Percentiles rank a stretch among this genome's conserved stretches.
These are phyloP conservation scores for Neoscytalidium dimidiatum DNA, from an alignment of 2,329 filamentous ascomycete genomes.

Conservation along the genomic window DNA sequence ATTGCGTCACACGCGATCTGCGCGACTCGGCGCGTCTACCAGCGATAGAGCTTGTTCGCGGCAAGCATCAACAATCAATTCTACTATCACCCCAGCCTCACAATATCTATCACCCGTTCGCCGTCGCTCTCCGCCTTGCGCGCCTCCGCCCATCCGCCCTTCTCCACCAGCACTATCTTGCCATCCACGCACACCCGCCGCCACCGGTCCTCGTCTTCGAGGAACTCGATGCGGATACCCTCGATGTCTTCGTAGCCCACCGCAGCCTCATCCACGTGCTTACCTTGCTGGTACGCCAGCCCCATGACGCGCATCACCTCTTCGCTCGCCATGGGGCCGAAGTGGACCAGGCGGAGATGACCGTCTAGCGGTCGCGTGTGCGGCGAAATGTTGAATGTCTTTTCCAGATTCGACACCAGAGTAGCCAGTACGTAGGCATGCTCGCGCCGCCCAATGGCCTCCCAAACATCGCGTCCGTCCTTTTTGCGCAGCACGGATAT, in stretches of 20 bases:
- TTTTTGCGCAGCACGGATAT: slow-evolving; percentile 45
- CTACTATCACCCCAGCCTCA: not conserved
- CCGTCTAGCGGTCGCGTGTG: slow-evolving; percentile 69
- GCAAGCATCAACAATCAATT: slow-evolving; percentile 22
- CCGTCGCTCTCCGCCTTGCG: slow-evolving; percentile 44
- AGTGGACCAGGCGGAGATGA: slow-evolving; percentile 70
- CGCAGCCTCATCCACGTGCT: slow-evolving; percentile 53
- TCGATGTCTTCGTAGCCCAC: slow-evolving; percentile 75
- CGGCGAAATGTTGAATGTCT: slow-evolving; percentile 80
- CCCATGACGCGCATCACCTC: slow-evolving; percentile 78
- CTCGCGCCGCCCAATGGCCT: slow-evolving; percentile 42
- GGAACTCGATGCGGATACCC: slow-evolving; percentile 65
- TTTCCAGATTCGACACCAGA: slow-evolving; percentile 79
- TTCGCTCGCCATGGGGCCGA: slow-evolving; percentile 66
- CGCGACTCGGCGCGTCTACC: slow-evolving; percentile 15
- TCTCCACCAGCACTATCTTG: slow-evolving; percentile 74
- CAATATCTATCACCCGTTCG: slow-evolving; percentile 40
- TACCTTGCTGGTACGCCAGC: slow-evolving; percentile 58
- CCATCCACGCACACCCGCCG: slow-evolving; percentile 90
- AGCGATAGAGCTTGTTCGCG: not conserved
- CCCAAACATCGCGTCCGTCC: slow-evolving; percentile 27
- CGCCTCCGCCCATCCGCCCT: slow-evolving; percentile 71
- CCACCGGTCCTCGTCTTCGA: slow-evolving; percentile 72
- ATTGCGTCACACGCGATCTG: slow-evolving; percentile 12
- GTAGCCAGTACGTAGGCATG: slow-evolving; percentile 79